Conservation (phyloP, 1,284 basidiomycete species). For the Taiwanofungus camphoratus region DNA sequence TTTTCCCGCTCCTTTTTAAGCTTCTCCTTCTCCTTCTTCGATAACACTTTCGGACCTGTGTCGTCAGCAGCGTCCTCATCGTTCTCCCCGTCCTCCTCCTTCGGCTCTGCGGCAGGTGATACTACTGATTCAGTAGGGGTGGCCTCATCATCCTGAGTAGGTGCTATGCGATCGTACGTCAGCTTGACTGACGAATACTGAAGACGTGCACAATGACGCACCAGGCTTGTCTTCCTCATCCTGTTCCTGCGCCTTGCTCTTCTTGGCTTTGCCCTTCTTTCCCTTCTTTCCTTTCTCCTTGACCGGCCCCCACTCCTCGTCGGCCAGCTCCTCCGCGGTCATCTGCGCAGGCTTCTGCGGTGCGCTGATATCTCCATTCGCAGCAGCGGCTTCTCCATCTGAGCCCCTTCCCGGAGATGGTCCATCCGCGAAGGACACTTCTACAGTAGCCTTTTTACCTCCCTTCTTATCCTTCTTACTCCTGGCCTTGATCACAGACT, state of each 20-base stretch:
- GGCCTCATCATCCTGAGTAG: slow-evolving; percentile 11
- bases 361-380: slow-evolving; percentile 30
- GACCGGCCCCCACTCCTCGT: slow-evolving; percentile 62
- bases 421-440: slow-evolving; percentile 31
- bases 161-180: not conserved
- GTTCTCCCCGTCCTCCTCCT: slow-evolving; percentile 26
- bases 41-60: slow-evolving; percentile 54
- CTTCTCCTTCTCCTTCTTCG: slow-evolving; percentile 92
- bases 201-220: not conserved
- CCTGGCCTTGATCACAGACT: slow-evolving; percentile 44
- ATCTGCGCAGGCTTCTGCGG: slow-evolving; percentile 41
- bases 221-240: slow-evolving; percentile 31
- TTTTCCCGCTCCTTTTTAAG: slow-evolving; percentile 94
- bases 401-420: slow-evolving; percentile 30
- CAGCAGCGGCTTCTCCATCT: slow-evolving; percentile 30
- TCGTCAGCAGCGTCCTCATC: slow-evolving; percentile 43
- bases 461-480: slow-evolving; percentile 66
- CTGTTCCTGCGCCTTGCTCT: slow-evolving; percentile 38
- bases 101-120: slow-evolving; percentile 23
- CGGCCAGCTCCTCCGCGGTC: slow-evolving; percentile 60
- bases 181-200: not conserved
- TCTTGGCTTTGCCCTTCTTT: slow-evolving; percentile 53
- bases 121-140: slow-evolving; percentile 24
- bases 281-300: slow-evolving; percentile 51
- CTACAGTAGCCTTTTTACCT: slow-evolving; percentile 36